Percentiles rank a stretch among this genome's conserved stretches.
Evolutionary conservation across 306 rosid genomes (phyloP).

Genomic region (Amphicarpaea edgeworthii): DNA sequence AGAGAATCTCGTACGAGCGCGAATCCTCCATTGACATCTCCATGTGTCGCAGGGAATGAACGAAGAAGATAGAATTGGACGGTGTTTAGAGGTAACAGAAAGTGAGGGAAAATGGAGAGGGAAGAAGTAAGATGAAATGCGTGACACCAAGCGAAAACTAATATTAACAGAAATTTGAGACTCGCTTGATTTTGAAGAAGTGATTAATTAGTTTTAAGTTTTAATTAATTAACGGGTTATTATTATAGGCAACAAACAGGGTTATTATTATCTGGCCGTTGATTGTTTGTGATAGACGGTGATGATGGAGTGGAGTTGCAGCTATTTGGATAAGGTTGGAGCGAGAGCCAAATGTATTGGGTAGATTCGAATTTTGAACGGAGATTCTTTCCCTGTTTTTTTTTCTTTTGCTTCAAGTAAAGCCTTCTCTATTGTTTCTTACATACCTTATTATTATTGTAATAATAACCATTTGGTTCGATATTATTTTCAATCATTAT

Average conservation of each 20-base stretch:
- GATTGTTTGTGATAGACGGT: constrained; percentile 30
- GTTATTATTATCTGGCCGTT: constrained; percentile 26
- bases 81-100: constrained; percentile 38
- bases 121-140: background rate
- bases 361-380: constrained; percentile 54
- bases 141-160: constrained; percentile 9
- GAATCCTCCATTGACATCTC: constrained; percentile 81
- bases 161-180: constrained; percentile 49
- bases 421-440: background rate
- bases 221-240: background rate
- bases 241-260: background rate
- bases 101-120: constrained; percentile 41
- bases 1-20: constrained; percentile 55
- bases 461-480: background rate
- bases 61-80: constrained; percentile 20
- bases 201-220: background rate
- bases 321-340: constrained; percentile 23
- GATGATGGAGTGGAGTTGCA: constrained; percentile 1
- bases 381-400: background rate
- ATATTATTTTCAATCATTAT: background rate
- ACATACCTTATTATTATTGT: background rate
- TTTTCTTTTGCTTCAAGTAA: background rate
- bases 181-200: background rate
- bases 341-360: background rate
- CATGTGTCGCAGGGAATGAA: constrained; percentile 53